phyloP scores from a whole-genome alignment of 306 rosid genomes.

The Glycine soja region DNA sequence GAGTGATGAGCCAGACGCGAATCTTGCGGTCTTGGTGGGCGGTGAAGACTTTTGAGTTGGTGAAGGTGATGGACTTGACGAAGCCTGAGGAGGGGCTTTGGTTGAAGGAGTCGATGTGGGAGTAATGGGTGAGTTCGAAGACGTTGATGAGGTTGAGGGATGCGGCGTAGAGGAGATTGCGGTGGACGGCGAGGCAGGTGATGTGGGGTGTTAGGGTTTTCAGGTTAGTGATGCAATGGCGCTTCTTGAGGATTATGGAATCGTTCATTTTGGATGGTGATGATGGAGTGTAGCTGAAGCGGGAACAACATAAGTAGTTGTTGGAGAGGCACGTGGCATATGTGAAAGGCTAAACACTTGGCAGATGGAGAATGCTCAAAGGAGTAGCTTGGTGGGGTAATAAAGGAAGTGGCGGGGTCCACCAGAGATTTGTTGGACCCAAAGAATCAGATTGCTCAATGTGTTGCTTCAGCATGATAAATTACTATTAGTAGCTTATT shows the following conservation, averaged over 20 bases:
- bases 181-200: constrained; percentile 64
- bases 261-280: not conserved
- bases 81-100: constrained; percentile 56
- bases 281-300: constrained; percentile 6
- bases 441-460: constrained; percentile 32
- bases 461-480: not conserved
- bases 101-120: constrained; percentile 58
- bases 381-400: constrained; percentile 29
- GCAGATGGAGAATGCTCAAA: not conserved
- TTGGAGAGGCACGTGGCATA: constrained; percentile 27
- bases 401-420: constrained; percentile 54
- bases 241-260: not conserved
- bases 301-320: constrained; percentile 50
- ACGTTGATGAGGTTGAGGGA: constrained; percentile 64
- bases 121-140: constrained; percentile 52
- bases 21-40: constrained; percentile 79
- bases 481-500: no score
- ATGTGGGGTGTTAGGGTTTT: constrained; percentile 52
- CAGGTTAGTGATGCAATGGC: constrained; percentile 44
- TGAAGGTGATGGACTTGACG: constrained; percentile 66
- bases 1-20: constrained; percentile 60
- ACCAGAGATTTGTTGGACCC: constrained; percentile 37
- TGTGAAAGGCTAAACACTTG: not conserved
- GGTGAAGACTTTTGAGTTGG: constrained; percentile 55
- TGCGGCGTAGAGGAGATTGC: constrained; percentile 68